These are phyloP conservation scores for Cavenderia fasciculata DNA, from an alignment of 78 protist genomes.

Conservation along the genomic window DNA sequence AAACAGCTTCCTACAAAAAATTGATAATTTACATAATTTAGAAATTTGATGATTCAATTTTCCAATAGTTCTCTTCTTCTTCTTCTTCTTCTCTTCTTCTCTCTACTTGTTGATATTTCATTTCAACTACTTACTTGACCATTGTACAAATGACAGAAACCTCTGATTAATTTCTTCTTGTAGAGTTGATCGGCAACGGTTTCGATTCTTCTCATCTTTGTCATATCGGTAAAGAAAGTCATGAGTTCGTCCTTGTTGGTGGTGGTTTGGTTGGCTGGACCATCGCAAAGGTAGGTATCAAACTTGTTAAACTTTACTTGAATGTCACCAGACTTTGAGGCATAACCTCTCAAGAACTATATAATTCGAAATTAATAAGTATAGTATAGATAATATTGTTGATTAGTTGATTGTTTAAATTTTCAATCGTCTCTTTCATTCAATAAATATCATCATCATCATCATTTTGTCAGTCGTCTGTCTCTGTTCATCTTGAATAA, in stretches of 20 bases:
- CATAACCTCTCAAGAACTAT: slow-evolving; percentile 30
- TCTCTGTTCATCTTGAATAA: too few relatives aligned
- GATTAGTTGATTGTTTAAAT: not conserved
- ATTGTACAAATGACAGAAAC: slow-evolving; percentile 97
- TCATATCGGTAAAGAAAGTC: slow-evolving; percentile 63
- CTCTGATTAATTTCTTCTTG: slow-evolving; percentile 92
- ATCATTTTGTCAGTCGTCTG: too few relatives aligned
- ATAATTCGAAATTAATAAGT: not conserved
- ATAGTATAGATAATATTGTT: not conserved
- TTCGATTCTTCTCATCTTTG: slow-evolving; percentile 76
- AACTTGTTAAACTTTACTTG: slow-evolving; percentile 7
- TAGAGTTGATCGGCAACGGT: slow-evolving; percentile 84
- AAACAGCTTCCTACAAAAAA: slow-evolving; percentile 90
- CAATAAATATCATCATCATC: too few relatives aligned
- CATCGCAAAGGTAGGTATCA: slow-evolving; percentile 58
- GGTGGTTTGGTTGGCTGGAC: slow-evolving; percentile 48
- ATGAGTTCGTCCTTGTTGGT: slow-evolving; percentile 73
- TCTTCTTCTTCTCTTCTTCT: too few relatives aligned
- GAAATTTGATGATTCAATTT: not conserved
- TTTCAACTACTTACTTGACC: slow-evolving; percentile 94
- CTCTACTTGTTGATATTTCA: too few relatives aligned
- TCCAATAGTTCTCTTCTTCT: not conserved
- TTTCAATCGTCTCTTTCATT: not conserved
- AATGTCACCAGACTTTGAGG: slow-evolving; percentile 62
- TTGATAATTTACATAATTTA: not conserved